Evolutionary conservation across 1,139 yeast genomes (phyloP).

Genomic region (Pichia sp.): DNA sequence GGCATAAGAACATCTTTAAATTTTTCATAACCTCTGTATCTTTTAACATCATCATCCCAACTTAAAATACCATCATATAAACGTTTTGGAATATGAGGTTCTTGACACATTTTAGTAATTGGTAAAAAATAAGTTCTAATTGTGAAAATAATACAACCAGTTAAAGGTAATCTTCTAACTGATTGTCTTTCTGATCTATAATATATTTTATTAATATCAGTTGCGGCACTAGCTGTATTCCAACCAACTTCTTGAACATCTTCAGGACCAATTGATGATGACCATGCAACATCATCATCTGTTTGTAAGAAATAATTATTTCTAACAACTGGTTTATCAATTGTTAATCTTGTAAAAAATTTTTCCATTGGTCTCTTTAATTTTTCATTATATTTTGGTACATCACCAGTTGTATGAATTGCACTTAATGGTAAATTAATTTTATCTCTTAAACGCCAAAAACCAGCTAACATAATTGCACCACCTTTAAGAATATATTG

Average conservation of each 20-base stretch:
- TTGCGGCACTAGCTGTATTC: constrained; percentile 52
- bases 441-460: constrained; percentile 59
- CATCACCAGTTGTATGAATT: constrained; percentile 61
- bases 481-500: constrained; percentile 53
- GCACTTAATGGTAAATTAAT: constrained; percentile 44
- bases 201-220: constrained; percentile 39
- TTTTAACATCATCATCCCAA: constrained; percentile 55
- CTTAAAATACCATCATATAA: constrained; percentile 50
- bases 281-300: constrained; percentile 60
- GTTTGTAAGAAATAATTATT: constrained; percentile 64
- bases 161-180: constrained; percentile 53
- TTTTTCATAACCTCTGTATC: constrained; percentile 51
- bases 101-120: constrained; percentile 44
- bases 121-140: constrained; percentile 60
- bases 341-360: constrained; percentile 49
- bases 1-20: constrained; percentile 51
- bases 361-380: constrained; percentile 59
- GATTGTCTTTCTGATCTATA: constrained; percentile 67
- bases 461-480: constrained; percentile 56
- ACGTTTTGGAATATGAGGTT: constrained; percentile 55
- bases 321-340: constrained; percentile 54
- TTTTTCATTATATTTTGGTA: constrained; percentile 54
- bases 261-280: constrained; percentile 55
- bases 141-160: constrained; percentile 56
- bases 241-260: constrained; percentile 45